Conservation (phyloP, 2,329 filamentous ascomycete species). For the Berkeleyomyces rouxiae region DNA sequence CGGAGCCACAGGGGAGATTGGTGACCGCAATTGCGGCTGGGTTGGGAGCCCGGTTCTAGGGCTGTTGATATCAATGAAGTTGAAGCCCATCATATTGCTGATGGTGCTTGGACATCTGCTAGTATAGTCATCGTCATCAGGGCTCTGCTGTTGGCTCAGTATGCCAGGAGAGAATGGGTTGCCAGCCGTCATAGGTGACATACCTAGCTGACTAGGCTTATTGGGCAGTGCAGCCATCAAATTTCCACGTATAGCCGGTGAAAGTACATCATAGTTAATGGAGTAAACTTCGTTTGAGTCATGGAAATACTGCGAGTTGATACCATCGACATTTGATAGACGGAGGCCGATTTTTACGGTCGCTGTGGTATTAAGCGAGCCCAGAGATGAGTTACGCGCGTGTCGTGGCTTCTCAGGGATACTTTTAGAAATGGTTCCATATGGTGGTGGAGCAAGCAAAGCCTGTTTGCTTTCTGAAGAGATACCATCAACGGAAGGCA, state of each 20-base stretch:
- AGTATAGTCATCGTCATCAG: constrained; percentile 2
- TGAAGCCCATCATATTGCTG: constrained; percentile 8
- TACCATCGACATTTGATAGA: constrained; percentile 42
- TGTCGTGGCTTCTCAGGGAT: constrained; percentile 22
- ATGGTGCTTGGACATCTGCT: constrained; percentile 8
- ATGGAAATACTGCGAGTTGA: constrained; percentile 21
- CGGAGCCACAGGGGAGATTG: neutral
- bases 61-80: neutral
- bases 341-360: constrained; percentile 58
- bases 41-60: neutral
- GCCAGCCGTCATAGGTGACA: neutral
- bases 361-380: constrained; percentile 44
- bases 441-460: constrained; percentile 5
- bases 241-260: constrained; percentile 7
- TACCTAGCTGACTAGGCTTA: constrained; percentile 20
- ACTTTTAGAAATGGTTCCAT: neutral
- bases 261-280: constrained; percentile 19
- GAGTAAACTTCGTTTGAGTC: constrained; percentile 24
- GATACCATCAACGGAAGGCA: neutral
- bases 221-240: neutral
- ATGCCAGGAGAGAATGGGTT: neutral
- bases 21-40: neutral
- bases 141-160: neutral
- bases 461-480: neutral
- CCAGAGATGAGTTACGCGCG: constrained; percentile 31